Evolutionary conservation across 352 stramenopile genomes (phyloP), one percentile per base, ranked within the genome.

Genomic region (Halophytophthora batemanensis): DNA sequence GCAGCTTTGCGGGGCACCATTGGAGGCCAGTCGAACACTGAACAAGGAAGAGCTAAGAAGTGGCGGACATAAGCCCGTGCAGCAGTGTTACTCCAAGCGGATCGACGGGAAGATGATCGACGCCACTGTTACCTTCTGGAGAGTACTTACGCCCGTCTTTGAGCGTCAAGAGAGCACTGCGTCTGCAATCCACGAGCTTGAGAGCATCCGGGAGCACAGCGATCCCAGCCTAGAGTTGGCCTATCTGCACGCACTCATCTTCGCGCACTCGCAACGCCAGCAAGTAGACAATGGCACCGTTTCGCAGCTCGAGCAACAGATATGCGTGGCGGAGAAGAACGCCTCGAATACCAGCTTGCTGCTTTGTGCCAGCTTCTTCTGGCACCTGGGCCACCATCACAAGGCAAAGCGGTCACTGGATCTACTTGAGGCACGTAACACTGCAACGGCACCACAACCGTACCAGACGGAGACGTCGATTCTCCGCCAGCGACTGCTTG

Each of bases 31-130:
- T 8, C 25, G 4, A 31, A 31, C 4, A 10, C 61, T 90, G 21
- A 90, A 88, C 67, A 89, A 93, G 59, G 92, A 90, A 58, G 96
- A 95, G 61, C 52, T 91, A 33, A 77, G 85, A 53, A 89, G 93
- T 56, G 80, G 86, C 44, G 93, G 84, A 77, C 93, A 86, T 51
- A 66, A 90, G 50, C 85, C 96, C 53, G 77, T 92, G 8, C 81
- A 95, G 64, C 71, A 77, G 3, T 60, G 93, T 2, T 95, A 84
- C 50, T 79, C 92, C 64, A 65, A 69, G 18, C 55, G 89, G 18
- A 69, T 95, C 12, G 61, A 69, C 41, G 95, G 92, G 64, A 82
- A 85, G 50, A 86, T 84, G 56, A 89, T 66, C 28, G 87, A 96
- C 51, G 63, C 79, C 17, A 54, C 62, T n/a, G 64, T 96, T 14